Conservation (phyloP, 768 basidiomycete genomes). For the Leccinum truebloodii region DNA sequence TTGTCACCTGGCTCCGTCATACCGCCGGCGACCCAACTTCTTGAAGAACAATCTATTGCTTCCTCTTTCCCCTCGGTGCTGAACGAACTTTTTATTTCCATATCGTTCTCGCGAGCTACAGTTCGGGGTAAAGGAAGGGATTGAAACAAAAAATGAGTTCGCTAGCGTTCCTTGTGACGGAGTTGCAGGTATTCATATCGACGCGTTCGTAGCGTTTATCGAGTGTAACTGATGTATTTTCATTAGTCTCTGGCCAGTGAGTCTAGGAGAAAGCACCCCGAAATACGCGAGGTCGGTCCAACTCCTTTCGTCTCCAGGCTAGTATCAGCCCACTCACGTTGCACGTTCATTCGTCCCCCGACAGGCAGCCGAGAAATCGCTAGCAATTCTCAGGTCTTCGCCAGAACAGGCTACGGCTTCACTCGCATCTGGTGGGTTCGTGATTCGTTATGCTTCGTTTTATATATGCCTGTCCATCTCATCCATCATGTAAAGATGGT, state of each 20-base stretch:
- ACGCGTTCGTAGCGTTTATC: not conserved
- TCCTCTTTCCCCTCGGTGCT: not conserved
- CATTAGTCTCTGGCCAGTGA: slow-evolving; percentile 81
- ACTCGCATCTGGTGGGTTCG: slow-evolving; percentile 66
- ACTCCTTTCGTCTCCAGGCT: not conserved
- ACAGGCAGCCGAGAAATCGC: slow-evolving; percentile 85
- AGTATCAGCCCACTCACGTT: slow-evolving; percentile 9
- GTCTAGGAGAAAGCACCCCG: slow-evolving; percentile 85
- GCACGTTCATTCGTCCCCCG: not conserved
- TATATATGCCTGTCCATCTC: not conserved
- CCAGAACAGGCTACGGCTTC: slow-evolving; percentile 76
- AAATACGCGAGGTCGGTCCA: slow-evolving; percentile 80
- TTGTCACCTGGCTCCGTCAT: too few species aligned
- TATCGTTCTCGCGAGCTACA: not conserved
- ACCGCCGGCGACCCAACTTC: too few species aligned
- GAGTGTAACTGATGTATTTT: slow-evolving; percentile 6
- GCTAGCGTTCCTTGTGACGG: slow-evolving; percentile 68
- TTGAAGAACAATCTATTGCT: not conserved
- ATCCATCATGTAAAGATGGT: slow-evolving; percentile 48
- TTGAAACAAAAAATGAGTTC: slow-evolving; percentile 52
- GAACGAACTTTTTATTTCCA: not conserved
- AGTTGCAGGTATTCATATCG: slow-evolving; percentile 56
- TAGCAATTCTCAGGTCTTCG: slow-evolving; percentile 77
- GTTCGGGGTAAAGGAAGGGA: not conserved
- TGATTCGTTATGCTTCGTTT: slow-evolving; percentile 9